A percentile compares a stretch with the other conserved stretches of the same genome.
These are phyloP conservation scores for Aspergillus nanangensis DNA, from an alignment of 495 filamentous ascomycete species.

Conservation along the genomic window DNA sequence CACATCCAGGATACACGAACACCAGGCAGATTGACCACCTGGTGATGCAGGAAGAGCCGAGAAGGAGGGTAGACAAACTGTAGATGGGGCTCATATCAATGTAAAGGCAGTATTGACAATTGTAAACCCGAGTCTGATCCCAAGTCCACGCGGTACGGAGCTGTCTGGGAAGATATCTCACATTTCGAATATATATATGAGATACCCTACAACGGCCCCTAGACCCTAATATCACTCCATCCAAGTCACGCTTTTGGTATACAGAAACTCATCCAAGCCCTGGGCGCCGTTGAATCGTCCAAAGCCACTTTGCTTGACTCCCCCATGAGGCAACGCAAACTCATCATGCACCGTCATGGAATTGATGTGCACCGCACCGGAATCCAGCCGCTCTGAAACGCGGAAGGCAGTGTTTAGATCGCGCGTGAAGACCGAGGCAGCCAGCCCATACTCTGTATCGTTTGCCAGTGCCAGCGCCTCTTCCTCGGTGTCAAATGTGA, in stretches of 20 bases:
- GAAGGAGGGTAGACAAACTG: too few species aligned
- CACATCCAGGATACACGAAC: too few species aligned
- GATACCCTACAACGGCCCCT: too few species aligned
- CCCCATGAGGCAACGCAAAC: constrained; percentile 64
- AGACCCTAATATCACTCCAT: too few species aligned
- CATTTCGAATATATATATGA: too few species aligned
- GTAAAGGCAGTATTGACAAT: too few species aligned
- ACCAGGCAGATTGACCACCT: too few species aligned
- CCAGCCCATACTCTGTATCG: constrained; percentile 26
- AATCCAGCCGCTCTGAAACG: constrained; percentile 21
- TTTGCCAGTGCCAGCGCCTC: constrained; percentile 22
- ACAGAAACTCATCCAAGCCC: constrained; percentile 63
- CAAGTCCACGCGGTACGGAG: too few species aligned
- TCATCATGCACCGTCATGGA: constrained; percentile 77
- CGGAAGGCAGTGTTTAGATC: constrained; percentile 10
- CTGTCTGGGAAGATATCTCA: too few species aligned
- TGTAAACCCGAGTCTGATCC: too few species aligned
- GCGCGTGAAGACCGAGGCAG: constrained; percentile 22
- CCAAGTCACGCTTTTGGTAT: constrained; percentile 68
- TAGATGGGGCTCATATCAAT: too few species aligned
- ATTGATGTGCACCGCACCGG: constrained; percentile 70
- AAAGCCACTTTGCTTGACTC: constrained; percentile 67
- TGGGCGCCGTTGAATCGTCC: constrained; percentile 51
- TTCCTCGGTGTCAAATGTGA: constrained; percentile 19
- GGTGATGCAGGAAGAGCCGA: too few species aligned